phyloP scores from a whole-genome alignment of 2,329 filamentous ascomycete genomes.

The Paraconiothyrium sp. region DNA sequence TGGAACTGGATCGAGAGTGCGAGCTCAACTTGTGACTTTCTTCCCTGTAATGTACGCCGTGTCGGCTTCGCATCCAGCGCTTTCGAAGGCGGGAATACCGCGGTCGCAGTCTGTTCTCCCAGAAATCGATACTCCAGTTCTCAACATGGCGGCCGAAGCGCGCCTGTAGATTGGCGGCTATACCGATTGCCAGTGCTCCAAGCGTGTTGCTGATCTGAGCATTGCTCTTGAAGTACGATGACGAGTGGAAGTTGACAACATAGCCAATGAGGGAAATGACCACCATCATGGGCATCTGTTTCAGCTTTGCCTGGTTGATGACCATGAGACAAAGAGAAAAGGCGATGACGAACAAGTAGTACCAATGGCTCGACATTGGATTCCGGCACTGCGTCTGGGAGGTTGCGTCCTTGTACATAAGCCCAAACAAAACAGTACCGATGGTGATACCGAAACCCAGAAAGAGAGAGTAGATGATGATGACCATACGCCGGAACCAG shows the following conservation, averaged over 20 bases:
- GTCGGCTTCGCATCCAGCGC: constrained; percentile 31
- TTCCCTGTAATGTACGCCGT: constrained; percentile 24
- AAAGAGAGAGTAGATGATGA: constrained; percentile 62
- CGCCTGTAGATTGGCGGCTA: constrained; percentile 81
- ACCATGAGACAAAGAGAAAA: constrained; percentile 79
- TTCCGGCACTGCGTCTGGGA: constrained; percentile 55
- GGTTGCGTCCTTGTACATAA: constrained; percentile 58
- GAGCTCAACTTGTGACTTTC: constrained; percentile 30
- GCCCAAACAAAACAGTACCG: constrained; percentile 59
- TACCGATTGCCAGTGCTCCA: constrained; percentile 78
- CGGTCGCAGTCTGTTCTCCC: constrained; percentile 61
- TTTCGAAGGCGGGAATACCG: constrained; percentile 42
- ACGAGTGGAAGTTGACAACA: constrained; percentile 77
- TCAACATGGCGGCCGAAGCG: constrained; percentile 69
- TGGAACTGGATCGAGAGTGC: constrained; percentile 31
- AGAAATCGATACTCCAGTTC: constrained; percentile 64
- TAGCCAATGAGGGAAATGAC: constrained; percentile 78
- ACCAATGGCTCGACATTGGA: constrained; percentile 62
- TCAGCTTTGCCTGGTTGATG: constrained; percentile 84
- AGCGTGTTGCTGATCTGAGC: constrained; percentile 80
- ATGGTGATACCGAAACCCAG: constrained; percentile 63
- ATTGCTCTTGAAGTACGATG: constrained; percentile 72
- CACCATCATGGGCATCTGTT: constrained; percentile 79
- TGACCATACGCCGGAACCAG: constrained; percentile 62
- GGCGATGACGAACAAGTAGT: constrained; percentile 76